phyloP scores from a whole-genome alignment of 1,284 basidiomycete species.

The Rhizoctonia solani region DNA sequence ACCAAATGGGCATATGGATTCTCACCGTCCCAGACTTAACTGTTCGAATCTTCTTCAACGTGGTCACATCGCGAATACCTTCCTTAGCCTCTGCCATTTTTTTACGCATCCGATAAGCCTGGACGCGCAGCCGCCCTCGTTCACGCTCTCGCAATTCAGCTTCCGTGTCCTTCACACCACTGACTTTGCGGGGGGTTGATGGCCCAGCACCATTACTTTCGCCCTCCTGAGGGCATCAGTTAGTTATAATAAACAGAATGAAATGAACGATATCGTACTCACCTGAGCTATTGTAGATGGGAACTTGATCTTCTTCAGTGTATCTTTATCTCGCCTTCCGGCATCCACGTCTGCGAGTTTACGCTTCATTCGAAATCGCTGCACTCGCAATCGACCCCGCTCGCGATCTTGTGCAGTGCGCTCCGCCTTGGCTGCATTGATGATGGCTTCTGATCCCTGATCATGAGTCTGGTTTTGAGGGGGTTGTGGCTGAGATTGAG shows the following conservation, averaged over 20 bases:
- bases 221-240: not conserved
- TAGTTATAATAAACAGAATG: not conserved
- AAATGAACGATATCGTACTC: not conserved
- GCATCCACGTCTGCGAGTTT: conserved; percentile 31
- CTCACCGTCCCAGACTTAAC: conserved; percentile 13
- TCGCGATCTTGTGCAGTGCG: conserved; percentile 32
- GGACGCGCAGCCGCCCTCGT: conserved; percentile 24
- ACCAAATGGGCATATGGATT: not conserved
- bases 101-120: conserved; percentile 34
- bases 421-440: conserved; percentile 34
- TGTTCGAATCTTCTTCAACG: conserved; percentile 21
- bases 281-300: not conserved
- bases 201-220: conserved; percentile 7
- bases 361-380: conserved; percentile 28
- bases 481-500: not conserved
- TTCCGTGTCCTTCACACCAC: conserved; percentile 19
- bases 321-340: conserved; percentile 30
- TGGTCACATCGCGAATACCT: conserved; percentile 5
- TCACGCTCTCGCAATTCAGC: conserved; percentile 30
- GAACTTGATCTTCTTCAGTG: conserved; percentile 32
- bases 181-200: conserved; percentile 1
- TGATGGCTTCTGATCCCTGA: conserved; percentile 23
- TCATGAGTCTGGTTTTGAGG: not conserved
- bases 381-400: conserved; percentile 29
- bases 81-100: conserved; percentile 32